These are phyloP conservation scores for Solanum sitiens DNA, from an alignment of 257 asterid genomes.

Conservation along the genomic window DNA sequence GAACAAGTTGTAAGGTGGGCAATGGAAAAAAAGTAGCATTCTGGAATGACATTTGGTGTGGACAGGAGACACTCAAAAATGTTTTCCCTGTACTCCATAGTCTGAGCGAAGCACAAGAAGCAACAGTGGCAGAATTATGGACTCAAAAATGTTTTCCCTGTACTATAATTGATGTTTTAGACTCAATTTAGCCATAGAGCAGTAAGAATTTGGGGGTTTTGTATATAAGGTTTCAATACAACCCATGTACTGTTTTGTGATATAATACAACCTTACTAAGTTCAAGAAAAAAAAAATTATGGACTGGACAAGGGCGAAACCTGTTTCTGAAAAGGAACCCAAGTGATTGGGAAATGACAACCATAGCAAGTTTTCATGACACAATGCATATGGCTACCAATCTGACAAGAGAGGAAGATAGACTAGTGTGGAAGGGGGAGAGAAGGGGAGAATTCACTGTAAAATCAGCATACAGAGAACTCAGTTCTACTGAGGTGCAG, in stretches of 20 bases:
- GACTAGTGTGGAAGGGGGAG: not conserved
- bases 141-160: not conserved
- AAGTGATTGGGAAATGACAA: not conserved
- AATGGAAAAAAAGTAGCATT: not conserved
- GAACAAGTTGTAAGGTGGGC: not conserved
- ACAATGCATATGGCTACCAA: too few relatives aligned
- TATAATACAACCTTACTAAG: too few relatives aligned
- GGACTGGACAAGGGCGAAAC: not conserved
- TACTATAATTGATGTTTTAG: too few relatives aligned
- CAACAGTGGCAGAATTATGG: not conserved
- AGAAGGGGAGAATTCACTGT: not conserved
- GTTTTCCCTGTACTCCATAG: not conserved
- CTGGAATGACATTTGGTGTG: not conserved
- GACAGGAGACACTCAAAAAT: not conserved
- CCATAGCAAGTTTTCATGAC: not conserved
- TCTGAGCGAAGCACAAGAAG: not conserved
- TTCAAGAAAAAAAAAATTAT: too few relatives aligned
- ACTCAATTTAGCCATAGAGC: too few relatives aligned
- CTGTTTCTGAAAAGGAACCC: not conserved
- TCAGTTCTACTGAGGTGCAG: not conserved
- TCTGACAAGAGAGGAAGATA: not conserved
- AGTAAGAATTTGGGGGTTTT: too few relatives aligned
- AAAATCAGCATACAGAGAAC: not conserved
- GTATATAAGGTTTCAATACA: too few relatives aligned
- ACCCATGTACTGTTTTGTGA: too few relatives aligned